These are phyloP conservation scores for Eragrostis tef DNA, from an alignment of 202 grass and related monocot genomes.

Conservation along the genomic window DNA sequence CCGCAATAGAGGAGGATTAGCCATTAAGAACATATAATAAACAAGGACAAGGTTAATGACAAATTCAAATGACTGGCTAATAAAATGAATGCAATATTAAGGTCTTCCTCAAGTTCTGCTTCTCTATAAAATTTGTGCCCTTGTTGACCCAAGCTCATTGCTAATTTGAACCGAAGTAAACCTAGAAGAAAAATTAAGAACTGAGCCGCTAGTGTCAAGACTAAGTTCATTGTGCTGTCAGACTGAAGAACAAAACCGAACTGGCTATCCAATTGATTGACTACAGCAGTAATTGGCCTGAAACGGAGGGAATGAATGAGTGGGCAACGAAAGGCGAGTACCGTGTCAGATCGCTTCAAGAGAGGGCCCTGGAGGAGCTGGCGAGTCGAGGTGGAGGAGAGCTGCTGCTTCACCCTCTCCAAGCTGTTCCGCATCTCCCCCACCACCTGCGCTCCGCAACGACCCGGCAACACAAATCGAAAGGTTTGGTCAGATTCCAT, in stretches of 20 bases:
- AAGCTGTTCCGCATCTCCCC: slow-evolving; percentile 85
- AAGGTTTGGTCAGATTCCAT: slow-evolving; percentile 33
- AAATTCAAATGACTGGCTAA: background rate
- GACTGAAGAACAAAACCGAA: background rate
- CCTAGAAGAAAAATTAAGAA: background rate
- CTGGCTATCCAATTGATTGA: background rate
- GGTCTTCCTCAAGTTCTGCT: background rate
- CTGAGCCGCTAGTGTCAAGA: background rate
- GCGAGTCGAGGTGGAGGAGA: slow-evolving; percentile 69
- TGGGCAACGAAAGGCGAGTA: slow-evolving; percentile 21
- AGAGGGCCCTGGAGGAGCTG: slow-evolving; percentile 91
- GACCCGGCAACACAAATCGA: background rate
- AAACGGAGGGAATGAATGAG: background rate
- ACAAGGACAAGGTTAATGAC: background rate
- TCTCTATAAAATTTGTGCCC: background rate
- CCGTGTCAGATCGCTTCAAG: slow-evolving; percentile 93
- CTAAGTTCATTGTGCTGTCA: background rate
- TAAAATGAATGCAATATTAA: background rate
- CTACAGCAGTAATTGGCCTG: background rate
- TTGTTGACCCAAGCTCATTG: background rate
- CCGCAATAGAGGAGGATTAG: background rate
- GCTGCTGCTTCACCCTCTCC: slow-evolving; percentile 84
- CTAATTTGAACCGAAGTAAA: background rate
- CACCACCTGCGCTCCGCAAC: slow-evolving; percentile 50
- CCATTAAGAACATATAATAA: background rate